These are phyloP conservation scores for Cladosporium colombiae DNA, from an alignment of 2,329 filamentous ascomycete genomes.

Conservation along the genomic window DNA sequence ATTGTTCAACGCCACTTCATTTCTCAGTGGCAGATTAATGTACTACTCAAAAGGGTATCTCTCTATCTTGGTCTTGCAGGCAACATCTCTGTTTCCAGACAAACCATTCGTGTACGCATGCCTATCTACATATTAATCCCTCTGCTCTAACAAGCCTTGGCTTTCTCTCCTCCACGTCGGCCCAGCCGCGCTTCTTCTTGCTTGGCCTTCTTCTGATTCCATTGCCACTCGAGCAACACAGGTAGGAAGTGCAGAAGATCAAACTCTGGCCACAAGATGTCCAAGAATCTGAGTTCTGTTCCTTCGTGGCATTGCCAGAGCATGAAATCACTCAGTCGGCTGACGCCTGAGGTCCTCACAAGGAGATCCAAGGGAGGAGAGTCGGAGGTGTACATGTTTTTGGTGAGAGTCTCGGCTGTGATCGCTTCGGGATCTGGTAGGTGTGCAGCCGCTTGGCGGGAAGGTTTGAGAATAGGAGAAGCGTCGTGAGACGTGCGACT, in stretches of 20 bases:
- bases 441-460: slow-evolving; percentile 11
- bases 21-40: neutral
- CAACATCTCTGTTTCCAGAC: neutral
- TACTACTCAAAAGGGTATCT: slow-evolving; percentile 17
- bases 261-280: slow-evolving; percentile 95
- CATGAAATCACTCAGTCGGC: slow-evolving; percentile 95
- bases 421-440: slow-evolving; percentile 83
- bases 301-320: slow-evolving; percentile 96
- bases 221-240: slow-evolving; percentile 87
- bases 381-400: slow-evolving; percentile 83
- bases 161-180: slow-evolving; percentile 1
- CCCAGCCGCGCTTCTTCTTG: slow-evolving; percentile 17
- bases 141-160: neutral
- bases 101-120: neutral
- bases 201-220: slow-evolving; percentile 47
- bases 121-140: neutral
- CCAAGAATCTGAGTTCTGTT: slow-evolving; percentile 87
- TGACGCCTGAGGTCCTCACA: slow-evolving; percentile 88
- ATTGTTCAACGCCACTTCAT: neutral
- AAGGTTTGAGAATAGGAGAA: slow-evolving; percentile 15
- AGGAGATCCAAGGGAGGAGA: slow-evolving; percentile 89
- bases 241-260: slow-evolving; percentile 91
- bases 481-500: slow-evolving; percentile 33
- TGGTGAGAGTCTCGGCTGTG: slow-evolving; percentile 75
- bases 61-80: neutral